phyloP scores from a whole-genome alignment of 148 eudicot genomes.

The Camellia lanceoleosa region DNA sequence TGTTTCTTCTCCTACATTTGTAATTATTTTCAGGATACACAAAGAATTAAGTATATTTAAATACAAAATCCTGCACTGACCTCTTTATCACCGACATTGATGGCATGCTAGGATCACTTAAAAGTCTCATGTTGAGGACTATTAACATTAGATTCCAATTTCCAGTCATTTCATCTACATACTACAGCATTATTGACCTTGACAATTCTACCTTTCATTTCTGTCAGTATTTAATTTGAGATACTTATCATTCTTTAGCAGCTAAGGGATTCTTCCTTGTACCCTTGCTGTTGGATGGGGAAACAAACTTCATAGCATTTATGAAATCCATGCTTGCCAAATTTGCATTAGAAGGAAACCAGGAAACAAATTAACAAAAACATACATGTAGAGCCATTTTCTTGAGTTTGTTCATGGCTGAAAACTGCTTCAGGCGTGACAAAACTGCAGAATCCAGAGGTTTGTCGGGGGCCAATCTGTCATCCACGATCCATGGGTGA shows the following conservation, averaged over 20 bases:
- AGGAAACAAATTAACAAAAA: conserved; percentile 2
- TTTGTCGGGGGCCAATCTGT: conserved; percentile 70
- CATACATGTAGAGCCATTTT: conserved; percentile 82
- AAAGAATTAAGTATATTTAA: too few relatives aligned
- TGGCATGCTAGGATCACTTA: neutral
- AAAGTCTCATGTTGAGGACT: neutral
- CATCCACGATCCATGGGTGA: conserved; percentile 82
- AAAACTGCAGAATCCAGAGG: conserved; percentile 76
- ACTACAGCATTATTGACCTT: neutral
- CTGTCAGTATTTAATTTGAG: neutral
- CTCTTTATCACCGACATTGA: too few relatives aligned
- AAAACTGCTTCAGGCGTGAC: conserved; percentile 72
- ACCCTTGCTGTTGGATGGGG: too few relatives aligned
- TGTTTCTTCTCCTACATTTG: neutral
- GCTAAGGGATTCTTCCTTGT: too few relatives aligned
- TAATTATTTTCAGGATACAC: too few relatives aligned
- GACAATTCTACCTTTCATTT: neutral
- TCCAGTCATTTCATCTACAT: neutral
- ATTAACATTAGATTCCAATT: neutral
- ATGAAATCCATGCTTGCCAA: neutral
- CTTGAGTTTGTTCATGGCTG: conserved; percentile 79
- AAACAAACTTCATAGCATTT: neutral
- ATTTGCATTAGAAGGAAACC: neutral
- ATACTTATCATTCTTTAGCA: neutral
- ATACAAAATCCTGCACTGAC: too few relatives aligned